Base-by-base conservation (phyloP, 169 alveolate species). In the Plasmodium ovale region DNA sequence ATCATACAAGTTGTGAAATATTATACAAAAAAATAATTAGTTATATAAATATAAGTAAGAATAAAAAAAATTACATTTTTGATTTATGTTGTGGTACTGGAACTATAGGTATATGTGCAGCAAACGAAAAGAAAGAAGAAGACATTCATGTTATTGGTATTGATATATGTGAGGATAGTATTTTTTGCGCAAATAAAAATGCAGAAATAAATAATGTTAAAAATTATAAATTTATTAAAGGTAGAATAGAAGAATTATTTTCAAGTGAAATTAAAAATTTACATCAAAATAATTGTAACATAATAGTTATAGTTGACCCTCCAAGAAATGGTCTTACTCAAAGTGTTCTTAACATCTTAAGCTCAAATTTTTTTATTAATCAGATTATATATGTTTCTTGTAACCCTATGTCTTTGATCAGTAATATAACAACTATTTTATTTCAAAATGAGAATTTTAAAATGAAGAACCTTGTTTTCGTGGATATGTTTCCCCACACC, bases 51-150 rank as follows among this genome's bases (percentile, higher is more conserved):
- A 85, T 42, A 54, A 35, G 62, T 37, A 62, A 67, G 21, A 70
- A 70, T 3, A 56, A 54, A 25, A 68, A 67, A 64, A 85, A 85
- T 47, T 85, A 85, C 39, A 67, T 85, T 29, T 85, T 85, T 70
- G 91, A 85, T 71, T 69, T 85, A 60, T 85, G 91, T 47, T 85
- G 91, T 68, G 91, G 91, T 5, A 68, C 91, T 44, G 91, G 91
- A 35, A 85, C 87, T 33, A 85, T 85, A 19, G 51, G 91, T n/a
- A 85, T 85, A 31, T 69, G 91, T 85, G 87, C 87, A 1, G 72
- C 91, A 6, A 85, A 85, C 44, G 87, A 54, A 35, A 6, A 54
- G 39, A 70, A 85, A 49, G 59, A 59, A 16, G 39, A 69, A 37
- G 87, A 85, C 12, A 33, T 47, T 14, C 53, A 85, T 60, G 58